Conservation (phyloP, 768 basidiomycete species). For the Tulasnella sp. region DNA sequence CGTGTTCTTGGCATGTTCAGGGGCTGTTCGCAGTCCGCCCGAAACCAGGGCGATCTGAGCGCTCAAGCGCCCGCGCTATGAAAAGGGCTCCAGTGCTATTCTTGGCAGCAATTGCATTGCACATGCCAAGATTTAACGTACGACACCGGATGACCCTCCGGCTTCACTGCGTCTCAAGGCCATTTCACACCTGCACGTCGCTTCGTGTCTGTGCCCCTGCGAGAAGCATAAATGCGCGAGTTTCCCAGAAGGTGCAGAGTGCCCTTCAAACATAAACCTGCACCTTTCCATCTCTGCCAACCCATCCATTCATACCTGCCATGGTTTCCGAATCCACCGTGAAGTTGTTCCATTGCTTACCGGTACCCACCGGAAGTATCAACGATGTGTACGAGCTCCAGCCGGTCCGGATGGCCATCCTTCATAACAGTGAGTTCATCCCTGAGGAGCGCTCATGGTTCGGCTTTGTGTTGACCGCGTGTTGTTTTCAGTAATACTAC, state of each 20-base stretch:
- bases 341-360: constrained; percentile 10
- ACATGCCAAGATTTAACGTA: neutral
- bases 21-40: neutral
- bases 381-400: constrained; percentile 4
- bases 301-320: neutral
- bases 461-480: neutral
- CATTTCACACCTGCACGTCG: neutral
- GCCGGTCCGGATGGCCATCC: constrained; percentile 13
- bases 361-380: neutral
- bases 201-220: neutral
- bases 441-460: neutral
- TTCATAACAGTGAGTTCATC: constrained; percentile 10
- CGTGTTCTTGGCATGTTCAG: neutral
- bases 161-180: neutral
- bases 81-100: neutral
- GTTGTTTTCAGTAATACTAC: constrained; percentile 1
- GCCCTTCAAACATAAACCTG: neutral
- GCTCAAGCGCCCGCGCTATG: neutral
- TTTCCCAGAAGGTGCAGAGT: neutral
- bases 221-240: neutral
- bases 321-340: neutral
- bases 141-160: neutral
- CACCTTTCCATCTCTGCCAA: neutral
- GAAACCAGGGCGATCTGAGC: neutral
- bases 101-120: neutral